phyloP scores from a whole-genome alignment of 495 filamentous ascomycete genomes.

The Annulohypoxylon maeteangense region DNA sequence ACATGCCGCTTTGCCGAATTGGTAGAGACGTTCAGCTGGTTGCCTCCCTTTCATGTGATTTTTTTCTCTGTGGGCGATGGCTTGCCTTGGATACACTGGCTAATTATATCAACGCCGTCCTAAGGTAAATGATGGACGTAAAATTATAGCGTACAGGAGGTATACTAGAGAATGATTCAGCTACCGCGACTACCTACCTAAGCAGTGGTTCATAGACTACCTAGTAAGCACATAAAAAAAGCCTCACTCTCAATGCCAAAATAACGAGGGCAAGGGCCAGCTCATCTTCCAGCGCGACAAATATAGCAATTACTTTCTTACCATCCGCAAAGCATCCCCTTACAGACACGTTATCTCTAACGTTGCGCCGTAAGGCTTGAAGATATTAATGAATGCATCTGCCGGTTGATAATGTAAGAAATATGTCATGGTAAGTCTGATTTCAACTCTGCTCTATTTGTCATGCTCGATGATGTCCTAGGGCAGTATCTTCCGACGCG shows the following conservation, averaged over 20 bases:
- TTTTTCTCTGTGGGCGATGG: neutral
- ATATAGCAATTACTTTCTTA: neutral
- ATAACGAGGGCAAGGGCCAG: neutral
- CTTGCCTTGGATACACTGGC: neutral
- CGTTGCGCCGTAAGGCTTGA: neutral
- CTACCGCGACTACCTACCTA: conserved; percentile 11
- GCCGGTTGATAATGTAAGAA: conserved; percentile 2
- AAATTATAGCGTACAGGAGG: neutral
- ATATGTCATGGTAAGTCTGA: neutral
- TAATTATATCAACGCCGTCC: too few relatives aligned
- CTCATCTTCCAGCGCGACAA: neutral
- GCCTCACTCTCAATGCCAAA: neutral
- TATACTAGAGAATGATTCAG: neutral
- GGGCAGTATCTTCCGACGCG: neutral
- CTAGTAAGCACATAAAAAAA: too few relatives aligned
- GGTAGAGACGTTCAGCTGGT: conserved; percentile 8
- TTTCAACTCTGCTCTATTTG: neutral
- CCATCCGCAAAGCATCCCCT: neutral
- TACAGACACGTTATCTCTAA: neutral
- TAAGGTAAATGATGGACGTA: too few relatives aligned
- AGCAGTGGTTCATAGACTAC: too few relatives aligned
- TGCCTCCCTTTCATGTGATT: neutral
- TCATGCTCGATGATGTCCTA: neutral
- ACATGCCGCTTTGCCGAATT: conserved; percentile 34
- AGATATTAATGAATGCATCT: conserved; percentile 1